These are phyloP conservation scores for Candida awuae DNA, from an alignment of 805 yeast species.

Conservation along the genomic window DNA sequence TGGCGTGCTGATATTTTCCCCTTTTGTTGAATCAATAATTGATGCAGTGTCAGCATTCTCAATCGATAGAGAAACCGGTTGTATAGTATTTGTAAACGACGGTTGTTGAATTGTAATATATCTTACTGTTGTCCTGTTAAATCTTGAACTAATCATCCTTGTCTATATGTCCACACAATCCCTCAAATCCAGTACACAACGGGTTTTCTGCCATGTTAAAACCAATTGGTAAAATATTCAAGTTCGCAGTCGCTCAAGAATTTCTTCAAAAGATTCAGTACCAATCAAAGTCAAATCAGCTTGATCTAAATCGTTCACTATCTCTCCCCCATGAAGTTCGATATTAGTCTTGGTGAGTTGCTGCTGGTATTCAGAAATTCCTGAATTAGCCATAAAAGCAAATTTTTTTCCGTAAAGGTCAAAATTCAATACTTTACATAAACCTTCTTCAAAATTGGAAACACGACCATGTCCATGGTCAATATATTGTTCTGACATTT, in stretches of 20 bases:
- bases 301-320: background rate
- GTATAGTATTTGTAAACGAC: constrained; percentile 1
- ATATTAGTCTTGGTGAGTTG: constrained; percentile 2
- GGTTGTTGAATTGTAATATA: constrained; percentile 18
- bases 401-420: background rate
- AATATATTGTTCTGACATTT: constrained; percentile 1
- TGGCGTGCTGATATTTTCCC: constrained; percentile 14
- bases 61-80: constrained; percentile 12
- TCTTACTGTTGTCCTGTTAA: background rate
- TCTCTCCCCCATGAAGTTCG: constrained; percentile 8
- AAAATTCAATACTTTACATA: background rate
- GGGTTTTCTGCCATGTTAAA: background rate
- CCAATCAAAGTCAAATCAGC: background rate
- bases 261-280: background rate
- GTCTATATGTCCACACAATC: background rate
- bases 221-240: background rate
- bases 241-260: background rate
- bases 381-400: background rate
- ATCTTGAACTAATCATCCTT: background rate
- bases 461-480: background rate
- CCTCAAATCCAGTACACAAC: background rate
- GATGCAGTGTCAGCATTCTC: constrained; percentile 3
- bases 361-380: background rate
- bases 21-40: background rate
- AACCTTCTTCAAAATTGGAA: background rate